Percentiles rank a stretch among this genome's conserved stretches.
These are phyloP conservation scores for Termitomyces sp. DNA, from an alignment of 768 basidiomycete species.

Conservation along the genomic window DNA sequence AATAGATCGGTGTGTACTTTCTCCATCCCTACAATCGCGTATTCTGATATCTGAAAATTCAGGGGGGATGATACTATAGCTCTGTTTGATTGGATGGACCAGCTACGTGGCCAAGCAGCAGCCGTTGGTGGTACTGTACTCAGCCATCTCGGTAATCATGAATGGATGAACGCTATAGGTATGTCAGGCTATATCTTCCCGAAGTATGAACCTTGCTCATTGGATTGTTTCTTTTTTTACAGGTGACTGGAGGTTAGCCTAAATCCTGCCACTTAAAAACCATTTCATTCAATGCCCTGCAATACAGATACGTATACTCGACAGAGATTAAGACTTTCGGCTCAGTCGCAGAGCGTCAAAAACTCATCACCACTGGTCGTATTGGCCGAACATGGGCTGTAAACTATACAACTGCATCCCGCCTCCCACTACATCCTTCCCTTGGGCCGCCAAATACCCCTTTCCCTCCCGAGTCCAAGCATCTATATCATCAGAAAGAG, in stretches of 20 bases:
- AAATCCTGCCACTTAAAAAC: neutral
- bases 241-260: slow-evolving; percentile 82
- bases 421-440: slow-evolving; percentile 75
- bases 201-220: neutral
- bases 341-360: slow-evolving; percentile 63
- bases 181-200: slow-evolving; percentile 11
- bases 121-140: slow-evolving; percentile 69
- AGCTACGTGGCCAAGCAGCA: slow-evolving; percentile 71
- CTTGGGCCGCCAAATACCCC: slow-evolving; percentile 67
- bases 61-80: slow-evolving; percentile 90
- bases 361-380: slow-evolving; percentile 68
- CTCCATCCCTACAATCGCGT: neutral
- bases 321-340: slow-evolving; percentile 85
- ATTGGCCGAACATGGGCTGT: slow-evolving; percentile 80
- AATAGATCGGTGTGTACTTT: slow-evolving; percentile 68
- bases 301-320: slow-evolving; percentile 74
- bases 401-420: slow-evolving; percentile 81
- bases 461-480: slow-evolving; percentile 38
- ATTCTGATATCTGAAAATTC: neutral
- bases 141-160: slow-evolving; percentile 89
- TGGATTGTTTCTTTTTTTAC: slow-evolving; percentile 8
- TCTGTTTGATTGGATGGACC: slow-evolving; percentile 83
- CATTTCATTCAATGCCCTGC: neutral
- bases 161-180: slow-evolving; percentile 92
- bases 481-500: neutral